Evolutionary conservation across 139 green algal species (phyloP), one percentile per base, ranked within the genome.

Genomic region (Choricystis sp.): DNA sequence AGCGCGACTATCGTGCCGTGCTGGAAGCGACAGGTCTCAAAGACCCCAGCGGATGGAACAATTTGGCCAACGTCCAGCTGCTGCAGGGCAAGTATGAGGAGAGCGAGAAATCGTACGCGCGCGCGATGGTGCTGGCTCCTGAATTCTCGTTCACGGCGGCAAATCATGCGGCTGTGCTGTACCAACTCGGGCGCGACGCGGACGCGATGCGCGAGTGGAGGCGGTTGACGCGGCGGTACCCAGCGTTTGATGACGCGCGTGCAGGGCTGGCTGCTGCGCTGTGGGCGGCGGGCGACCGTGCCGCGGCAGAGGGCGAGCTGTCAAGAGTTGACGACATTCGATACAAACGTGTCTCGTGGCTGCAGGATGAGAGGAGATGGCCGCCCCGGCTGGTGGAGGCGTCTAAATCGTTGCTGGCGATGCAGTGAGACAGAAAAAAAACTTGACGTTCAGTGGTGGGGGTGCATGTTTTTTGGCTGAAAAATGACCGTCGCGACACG

Each of bases 91-190:
- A 9, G 40, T 52, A 16, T 9, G 40, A 9, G 40, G 40, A 52
- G 16, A 16, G 9, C 40, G 40, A 52, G 16, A 9, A 52, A 16
- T 52, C 9, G 9, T 52, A 21, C 40, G 40, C 40, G 9, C 9
- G 2, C 49, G 61, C 31, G 40, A 16, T 16, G 40, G 40, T 16
- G 9, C 40, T 52, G 40, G 30, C 64, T 21, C 52, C 64, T n/a
- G 9, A 62, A 24, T 69, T 69, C 29, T 56, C 64, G 29, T 69
- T 69, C 24, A 52, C 64, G 25, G 49, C 64, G 3, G 64, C 64
- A 2, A 69, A 69, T 23, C 29, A 22, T 2, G 49, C 64, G 49
- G 29, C 61, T 4, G 49, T 29, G 19, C 21, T 57, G n/a, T 69
- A 49, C 30, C 49, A 56, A 30, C 26, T 56, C 22, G 64, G 64